Base-by-base conservation (phyloP, 371 early-diverging fungal genomes). In the Rhizopus arrhizus region DNA sequence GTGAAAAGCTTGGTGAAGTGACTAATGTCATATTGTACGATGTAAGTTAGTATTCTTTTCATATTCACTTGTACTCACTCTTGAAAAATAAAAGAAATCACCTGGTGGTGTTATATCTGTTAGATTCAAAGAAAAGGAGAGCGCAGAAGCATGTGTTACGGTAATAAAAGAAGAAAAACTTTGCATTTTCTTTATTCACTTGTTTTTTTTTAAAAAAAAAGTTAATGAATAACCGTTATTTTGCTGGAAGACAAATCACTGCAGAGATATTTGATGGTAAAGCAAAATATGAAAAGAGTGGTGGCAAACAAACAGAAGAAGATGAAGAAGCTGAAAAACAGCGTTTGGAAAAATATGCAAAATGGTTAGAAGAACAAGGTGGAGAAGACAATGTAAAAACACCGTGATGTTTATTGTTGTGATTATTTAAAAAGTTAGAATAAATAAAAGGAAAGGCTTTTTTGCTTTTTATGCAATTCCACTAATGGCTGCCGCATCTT, bases 1-100 rank as follows among this genome's bases (percentile, higher is more conserved):
- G 96, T 65, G 95, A 94, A 60, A 92, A 91, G 57, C 63, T 95
- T 12, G 98, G 98, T 11, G 91, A 92, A 56, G 96, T 97, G 11
- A 95, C 97, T 11, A 93, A 91, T 72, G 90, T 95, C 4, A 83
- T 90, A 16, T 65, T 95, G 6, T 94, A 91, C 65, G 94, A 94
- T 70, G 92, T 90, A 82, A 72, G 87, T 79, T 42, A 3, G 3
- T 0, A 52, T 56, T 43, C 34, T 36, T 22, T 43, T 10, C 29
- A 13, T 38, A 34, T 29, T 22, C 4, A 43, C 43, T 43, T 5
- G n/a, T 13, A 36, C 2, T 6, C 22, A 22, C 6, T 11, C 6
- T 36, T 9, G 11, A 36, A 36, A 36, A 36, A 36, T 9, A 36
- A 36, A 77, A 91, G 91, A 81, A 81, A 76, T 83, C 88, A 4